These are phyloP conservation scores for Tetrahymena borealis DNA, from an alignment of 73 alveolate genomes.

Conservation along the genomic window DNA sequence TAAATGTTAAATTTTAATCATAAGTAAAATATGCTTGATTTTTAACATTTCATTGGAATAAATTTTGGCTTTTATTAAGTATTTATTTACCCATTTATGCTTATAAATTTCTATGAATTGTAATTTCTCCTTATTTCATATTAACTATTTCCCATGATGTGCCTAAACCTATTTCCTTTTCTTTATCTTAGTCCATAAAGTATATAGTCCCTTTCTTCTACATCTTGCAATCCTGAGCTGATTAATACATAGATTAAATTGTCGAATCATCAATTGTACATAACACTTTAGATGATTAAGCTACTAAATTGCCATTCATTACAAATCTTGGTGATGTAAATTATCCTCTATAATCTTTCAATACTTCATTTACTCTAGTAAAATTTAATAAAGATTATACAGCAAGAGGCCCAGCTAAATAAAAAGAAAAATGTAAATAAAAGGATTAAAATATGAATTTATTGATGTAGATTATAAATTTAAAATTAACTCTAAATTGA, in stretches of 20 bases:
- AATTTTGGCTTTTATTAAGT: not conserved
- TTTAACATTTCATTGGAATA: no score
- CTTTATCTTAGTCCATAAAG: slow-evolving; percentile 39
- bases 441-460: no score
- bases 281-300: not conserved
- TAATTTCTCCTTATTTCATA: not conserved
- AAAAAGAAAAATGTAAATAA: not conserved
- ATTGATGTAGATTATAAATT: no score
- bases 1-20: no score
- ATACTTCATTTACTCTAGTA: slow-evolving; percentile 7
- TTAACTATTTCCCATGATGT: not conserved
- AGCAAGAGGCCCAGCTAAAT: not conserved
- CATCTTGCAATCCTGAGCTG: not conserved
- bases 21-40: no score
- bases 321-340: slow-evolving; percentile 24
- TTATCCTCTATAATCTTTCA: slow-evolving; percentile 13
- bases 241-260: not conserved
- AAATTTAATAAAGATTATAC: not conserved
- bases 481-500: no score
- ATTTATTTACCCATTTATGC: slow-evolving; percentile 33
- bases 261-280: not conserved
- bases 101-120: not conserved
- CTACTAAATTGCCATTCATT: not conserved
- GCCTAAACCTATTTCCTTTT: slow-evolving; percentile 50
- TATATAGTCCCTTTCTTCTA: not conserved